Base-by-base conservation (phyloP, 2,329 filamentous ascomycete species). In the Fusarium bulbicola region DNA sequence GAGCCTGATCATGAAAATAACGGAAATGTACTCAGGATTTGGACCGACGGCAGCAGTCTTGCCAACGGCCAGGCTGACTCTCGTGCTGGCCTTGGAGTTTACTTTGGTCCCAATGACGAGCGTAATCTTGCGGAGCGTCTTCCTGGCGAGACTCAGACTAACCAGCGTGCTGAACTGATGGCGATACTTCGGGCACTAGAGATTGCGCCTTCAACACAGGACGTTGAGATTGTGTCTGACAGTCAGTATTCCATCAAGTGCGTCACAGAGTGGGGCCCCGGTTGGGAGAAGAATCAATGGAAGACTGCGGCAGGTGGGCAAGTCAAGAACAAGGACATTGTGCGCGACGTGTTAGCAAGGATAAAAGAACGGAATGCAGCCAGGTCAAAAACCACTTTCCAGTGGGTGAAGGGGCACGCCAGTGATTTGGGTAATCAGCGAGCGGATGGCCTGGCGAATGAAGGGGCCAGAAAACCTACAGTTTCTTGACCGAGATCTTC, bases 151-250 rank as follows among this genome's bases (percentile, higher is more conserved):
- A 86, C 87, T 15, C 96, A 98, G 82, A 98, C 96, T 2, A 99
- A 99, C 80, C 94, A 98, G 81, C 93, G 96, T 7, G 96, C 95
- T n/a, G 96, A 99, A 84, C 86, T 99, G 66, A 95, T 93, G 30
- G 96, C 95, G 13, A 92, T 98, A 71, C 86, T 93, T 36, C 92
- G 95, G 64, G 95, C 95, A 2, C 86, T 98, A 28, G 91, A 98
- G 78, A 89, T 92, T 50, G 90, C 92, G 5, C 91, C 93, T 2
- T 83, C 88, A 21, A 86, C 91, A 65, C 88, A 92, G 64, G 86
- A 90, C 67, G 88, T 97, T 18, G 88, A 91, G 63, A 97, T 99
- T 74, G 88, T 92, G 79, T 95, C 92, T n/a, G 96, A 99, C 83
- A 96, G 93, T 81, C 91, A 91, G 78, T 98, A 98, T 83, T 89